These are phyloP conservation scores for Oxytropis ochrocephala DNA, from an alignment of 306 rosid genomes.

Conservation along the genomic window DNA sequence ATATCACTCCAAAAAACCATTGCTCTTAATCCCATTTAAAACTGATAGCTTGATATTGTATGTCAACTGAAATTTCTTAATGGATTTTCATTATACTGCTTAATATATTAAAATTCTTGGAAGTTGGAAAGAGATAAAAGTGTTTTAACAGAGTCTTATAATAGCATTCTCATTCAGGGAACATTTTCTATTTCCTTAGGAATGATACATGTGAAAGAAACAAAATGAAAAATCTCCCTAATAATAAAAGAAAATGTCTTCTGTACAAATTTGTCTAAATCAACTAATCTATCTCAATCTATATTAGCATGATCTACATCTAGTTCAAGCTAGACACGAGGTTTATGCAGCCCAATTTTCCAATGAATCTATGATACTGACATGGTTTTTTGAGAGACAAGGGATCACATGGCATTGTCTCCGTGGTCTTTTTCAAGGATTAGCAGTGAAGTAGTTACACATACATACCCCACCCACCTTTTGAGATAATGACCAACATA, in stretches of 20 bases:
- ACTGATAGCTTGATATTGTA: neutral
- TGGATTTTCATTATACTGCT: neutral
- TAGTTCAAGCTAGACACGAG: neutral
- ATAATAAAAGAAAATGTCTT: neutral
- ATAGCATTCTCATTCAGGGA: neutral
- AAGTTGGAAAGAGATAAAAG: no score
- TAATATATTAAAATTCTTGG: neutral
- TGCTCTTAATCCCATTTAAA: no score
- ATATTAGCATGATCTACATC: no score
- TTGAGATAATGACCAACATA: no score
- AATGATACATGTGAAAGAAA: neutral
- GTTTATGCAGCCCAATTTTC: neutral
- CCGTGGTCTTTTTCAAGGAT: neutral
- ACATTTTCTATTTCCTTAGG: neutral
- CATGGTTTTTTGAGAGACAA: neutral
- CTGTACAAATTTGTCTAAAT: neutral
- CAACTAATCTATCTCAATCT: neutral
- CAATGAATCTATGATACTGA: neutral
- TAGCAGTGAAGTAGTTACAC: no score
- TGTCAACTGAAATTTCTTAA: neutral
- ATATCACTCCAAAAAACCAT: no score
- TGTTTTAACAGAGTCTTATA: neutral
- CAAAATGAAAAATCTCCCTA: no score
- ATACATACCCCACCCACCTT: no score
- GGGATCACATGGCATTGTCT: slow-evolving; percentile 12